Percentiles rank a stretch among this genome's conserved stretches.
Evolutionary conservation across 2,329 filamentous ascomycete species (phyloP).

Genomic region (Neofusicoccum parvum): DNA sequence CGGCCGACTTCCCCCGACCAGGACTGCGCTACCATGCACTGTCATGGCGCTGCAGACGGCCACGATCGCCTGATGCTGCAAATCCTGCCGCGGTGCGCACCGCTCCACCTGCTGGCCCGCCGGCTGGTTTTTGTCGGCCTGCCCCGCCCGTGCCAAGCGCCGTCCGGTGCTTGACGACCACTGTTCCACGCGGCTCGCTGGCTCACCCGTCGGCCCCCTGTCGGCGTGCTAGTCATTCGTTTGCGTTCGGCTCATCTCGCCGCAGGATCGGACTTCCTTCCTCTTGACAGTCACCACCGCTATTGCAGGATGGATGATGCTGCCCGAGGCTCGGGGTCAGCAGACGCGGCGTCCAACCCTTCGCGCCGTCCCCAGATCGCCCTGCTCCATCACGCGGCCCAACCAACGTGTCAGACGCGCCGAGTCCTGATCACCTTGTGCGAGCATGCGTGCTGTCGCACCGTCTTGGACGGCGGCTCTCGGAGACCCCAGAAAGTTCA

Average conservation of each 20-base stretch:
- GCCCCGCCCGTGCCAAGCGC: neutral
- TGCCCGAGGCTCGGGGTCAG: slow-evolving; percentile 1
- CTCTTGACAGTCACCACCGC: neutral
- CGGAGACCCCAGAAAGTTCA: slow-evolving; percentile 1
- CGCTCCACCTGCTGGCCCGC: neutral
- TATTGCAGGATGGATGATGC: neutral
- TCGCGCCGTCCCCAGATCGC: neutral
- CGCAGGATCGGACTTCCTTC: slow-evolving; percentile 10
- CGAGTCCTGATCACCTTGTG: slow-evolving; percentile 9
- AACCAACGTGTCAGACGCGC: slow-evolving; percentile 13
- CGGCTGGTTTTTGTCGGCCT: neutral
- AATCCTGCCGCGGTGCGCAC: neutral
- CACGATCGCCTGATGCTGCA: neutral
- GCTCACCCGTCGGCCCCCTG: neutral
- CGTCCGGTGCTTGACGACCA: neutral
- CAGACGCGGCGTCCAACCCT: neutral
- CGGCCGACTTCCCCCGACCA: neutral
- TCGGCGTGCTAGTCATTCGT: slow-evolving; percentile 3
- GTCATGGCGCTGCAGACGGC: slow-evolving; percentile 1
- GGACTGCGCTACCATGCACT: neutral
- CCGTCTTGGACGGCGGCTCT: neutral
- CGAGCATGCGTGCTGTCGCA: slow-evolving; percentile 8
- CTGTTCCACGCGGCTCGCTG: neutral
- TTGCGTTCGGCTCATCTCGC: neutral
- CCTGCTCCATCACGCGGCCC: slow-evolving; percentile 6